A percentile compares a stretch with the other conserved stretches of the same genome.
These are phyloP conservation scores for Hyphopichia buzzinii DNA, from an alignment of 1,139 yeast genomes.

Conservation along the genomic window DNA sequence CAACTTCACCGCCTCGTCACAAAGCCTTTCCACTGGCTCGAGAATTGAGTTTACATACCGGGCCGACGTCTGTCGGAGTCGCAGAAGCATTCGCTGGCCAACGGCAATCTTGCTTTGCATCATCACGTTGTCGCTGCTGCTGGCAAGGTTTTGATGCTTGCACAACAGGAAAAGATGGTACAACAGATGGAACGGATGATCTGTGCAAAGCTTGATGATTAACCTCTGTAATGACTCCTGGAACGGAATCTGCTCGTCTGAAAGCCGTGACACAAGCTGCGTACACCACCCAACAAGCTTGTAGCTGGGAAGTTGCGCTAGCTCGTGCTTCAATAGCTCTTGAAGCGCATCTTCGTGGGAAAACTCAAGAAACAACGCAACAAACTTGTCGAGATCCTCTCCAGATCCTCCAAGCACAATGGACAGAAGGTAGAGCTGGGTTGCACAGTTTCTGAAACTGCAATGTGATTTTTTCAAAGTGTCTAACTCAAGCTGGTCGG, in stretches of 20 bases:
- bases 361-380: slow-evolving; percentile 82
- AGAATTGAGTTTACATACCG: slow-evolving; percentile 15
- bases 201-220: slow-evolving; percentile 48
- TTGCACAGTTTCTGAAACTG: slow-evolving; percentile 53
- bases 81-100: slow-evolving; percentile 47
- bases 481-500: slow-evolving; percentile 50
- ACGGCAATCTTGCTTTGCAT: slow-evolving; percentile 50
- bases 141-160: slow-evolving; percentile 37
- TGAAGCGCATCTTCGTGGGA: slow-evolving; percentile 44
- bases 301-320: slow-evolving; percentile 48
- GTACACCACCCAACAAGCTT: slow-evolving; percentile 79
- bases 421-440: slow-evolving; percentile 59
- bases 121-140: slow-evolving; percentile 27
- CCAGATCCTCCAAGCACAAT: slow-evolving; percentile 48
- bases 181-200: slow-evolving; percentile 77
- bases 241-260: slow-evolving; percentile 47
- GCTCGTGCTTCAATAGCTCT: slow-evolving; percentile 25
- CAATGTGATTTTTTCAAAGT: slow-evolving; percentile 34
- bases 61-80: slow-evolving; percentile 13
- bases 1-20: slow-evolving; percentile 49
- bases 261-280: slow-evolving; percentile 75
- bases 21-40: slow-evolving; percentile 45
- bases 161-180: slow-evolving; percentile 64
- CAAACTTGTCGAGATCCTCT: slow-evolving; percentile 71
- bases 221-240: slow-evolving; percentile 54